Evolutionary conservation across 345 rosid species (phyloP), one percentile per base, ranked within the genome.

Genomic region (Dipteronia dyeriana): DNA sequence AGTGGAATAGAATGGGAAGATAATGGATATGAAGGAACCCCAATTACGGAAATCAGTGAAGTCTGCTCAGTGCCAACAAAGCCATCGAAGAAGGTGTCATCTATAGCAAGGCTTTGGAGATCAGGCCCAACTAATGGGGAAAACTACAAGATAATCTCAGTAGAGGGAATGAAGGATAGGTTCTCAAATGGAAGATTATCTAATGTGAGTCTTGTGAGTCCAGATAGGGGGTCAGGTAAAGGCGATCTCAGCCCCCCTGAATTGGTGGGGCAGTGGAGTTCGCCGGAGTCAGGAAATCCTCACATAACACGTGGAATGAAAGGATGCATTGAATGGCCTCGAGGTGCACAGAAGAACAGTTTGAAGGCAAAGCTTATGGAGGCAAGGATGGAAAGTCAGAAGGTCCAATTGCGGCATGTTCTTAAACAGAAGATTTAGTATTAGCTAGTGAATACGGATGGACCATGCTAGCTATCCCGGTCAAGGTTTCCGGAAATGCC

Each of bases 291-390:
- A 0, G 90, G 87, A 66, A 87, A 89, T 79, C 90, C 90, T 68
- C 94, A 88, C 78, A 78, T 94, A 68, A 84, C 85, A 31, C 83
- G 90, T 69, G 97, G 97, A 61, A 91, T 90, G 97, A 97, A 94
- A 81, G 98, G 99, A 41, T 94, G 99, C 90, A 94, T 97, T 39
- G 99, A 97, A 67, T 97, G 98, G 98, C 92, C 97, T 22, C 92
- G 92, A 17, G 92, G 87, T 4, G 74, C 87, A 17, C 97, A 91
- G 82, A 97, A 90, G 89, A 79, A 85, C 75, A 91, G 97, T 74
- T 79, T 94, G 90, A 97, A 94, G 89, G 90, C 98, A 14, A 94
- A 90, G 87, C 99, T 94, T 61, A 73, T 94, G 59, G 98, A 94
- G 81, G 99, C 98, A 43, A 87, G 96, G 80, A 88, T 88, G 82